These are phyloP conservation scores for Linum lewisii DNA, from an alignment of 345 rosid genomes.

Conservation along the genomic window DNA sequence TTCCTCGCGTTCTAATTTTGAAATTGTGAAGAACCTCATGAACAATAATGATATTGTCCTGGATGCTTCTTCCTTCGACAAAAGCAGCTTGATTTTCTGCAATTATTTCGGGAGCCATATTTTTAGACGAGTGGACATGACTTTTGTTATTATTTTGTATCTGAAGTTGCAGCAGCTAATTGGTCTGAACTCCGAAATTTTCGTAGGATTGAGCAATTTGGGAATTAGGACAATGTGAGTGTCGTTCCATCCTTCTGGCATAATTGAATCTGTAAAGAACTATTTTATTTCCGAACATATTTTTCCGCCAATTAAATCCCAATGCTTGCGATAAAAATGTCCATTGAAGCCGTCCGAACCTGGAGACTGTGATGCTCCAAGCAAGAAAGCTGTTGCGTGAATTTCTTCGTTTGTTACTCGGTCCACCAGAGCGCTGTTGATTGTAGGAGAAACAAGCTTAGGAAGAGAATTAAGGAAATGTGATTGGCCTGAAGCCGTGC, in stretches of 20 bases:
- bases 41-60: background rate
- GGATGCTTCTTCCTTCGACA: background rate
- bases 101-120: background rate
- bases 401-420: too few relatives aligned
- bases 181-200: background rate
- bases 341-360: too few relatives aligned
- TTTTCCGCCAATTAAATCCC: background rate
- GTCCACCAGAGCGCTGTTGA: too few relatives aligned
- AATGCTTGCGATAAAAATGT: too few relatives aligned
- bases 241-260: background rate
- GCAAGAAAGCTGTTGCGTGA: too few relatives aligned
- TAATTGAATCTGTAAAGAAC: background rate
- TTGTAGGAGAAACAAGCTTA: too few relatives aligned
- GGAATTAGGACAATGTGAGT: background rate
- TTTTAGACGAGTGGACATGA: background rate
- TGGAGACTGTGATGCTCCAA: background rate
- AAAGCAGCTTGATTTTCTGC: too few relatives aligned
- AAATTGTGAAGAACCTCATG: background rate
- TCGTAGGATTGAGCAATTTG: background rate
- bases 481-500: too few relatives aligned
- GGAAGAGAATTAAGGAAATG: too few relatives aligned
- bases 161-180: background rate
- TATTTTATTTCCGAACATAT: background rate
- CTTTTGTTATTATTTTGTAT: background rate
- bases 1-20: too few relatives aligned